phyloP scores from a whole-genome alignment of 257 asterid species.

The Perilla frutescens region DNA sequence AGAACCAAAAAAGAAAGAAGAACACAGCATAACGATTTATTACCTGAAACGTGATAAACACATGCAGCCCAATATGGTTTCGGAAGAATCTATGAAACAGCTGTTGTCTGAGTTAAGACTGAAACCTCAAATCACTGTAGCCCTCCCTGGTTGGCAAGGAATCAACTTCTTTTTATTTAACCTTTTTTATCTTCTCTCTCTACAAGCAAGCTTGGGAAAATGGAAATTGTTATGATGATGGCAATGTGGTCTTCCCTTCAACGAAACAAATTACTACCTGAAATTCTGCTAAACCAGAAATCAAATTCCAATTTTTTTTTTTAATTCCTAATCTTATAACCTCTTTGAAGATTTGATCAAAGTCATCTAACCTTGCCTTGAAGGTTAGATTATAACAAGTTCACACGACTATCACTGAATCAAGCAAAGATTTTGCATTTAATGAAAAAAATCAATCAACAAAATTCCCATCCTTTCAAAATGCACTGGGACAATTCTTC shows the following conservation, averaged over 20 bases:
- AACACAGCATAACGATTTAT: conserved; percentile 26
- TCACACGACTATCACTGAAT: conserved; percentile 31
- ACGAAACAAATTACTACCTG: conserved; percentile 30
- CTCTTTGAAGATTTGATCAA: conserved; percentile 35
- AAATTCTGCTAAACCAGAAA: conserved; percentile 33
- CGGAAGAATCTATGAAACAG: conserved; percentile 38
- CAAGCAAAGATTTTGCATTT: conserved; percentile 31
- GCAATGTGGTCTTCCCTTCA: conserved; percentile 43
- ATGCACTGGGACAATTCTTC: conserved; percentile 16
- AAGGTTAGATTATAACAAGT: conserved; percentile 22
- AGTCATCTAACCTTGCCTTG: conserved; percentile 33
- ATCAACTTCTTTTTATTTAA: conserved; percentile 37
- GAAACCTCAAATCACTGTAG: conserved; percentile 45
- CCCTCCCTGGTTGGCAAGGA: conserved; percentile 52
- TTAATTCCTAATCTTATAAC: conserved; percentile 23
- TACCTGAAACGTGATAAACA: conserved; percentile 48
- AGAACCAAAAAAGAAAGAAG: neutral
- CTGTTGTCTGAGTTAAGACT: conserved; percentile 36
- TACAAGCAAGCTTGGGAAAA: conserved; percentile 35
- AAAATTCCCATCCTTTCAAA: conserved; percentile 5
- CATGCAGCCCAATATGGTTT: conserved; percentile 48
- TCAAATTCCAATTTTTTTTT: neutral
- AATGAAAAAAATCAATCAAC: conserved; percentile 7
- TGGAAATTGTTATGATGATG: conserved; percentile 33
- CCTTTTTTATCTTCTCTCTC: conserved; percentile 21